phyloP scores from a whole-genome alignment of 495 filamentous ascomycete genomes.

The Aspergillus ostianus region DNA sequence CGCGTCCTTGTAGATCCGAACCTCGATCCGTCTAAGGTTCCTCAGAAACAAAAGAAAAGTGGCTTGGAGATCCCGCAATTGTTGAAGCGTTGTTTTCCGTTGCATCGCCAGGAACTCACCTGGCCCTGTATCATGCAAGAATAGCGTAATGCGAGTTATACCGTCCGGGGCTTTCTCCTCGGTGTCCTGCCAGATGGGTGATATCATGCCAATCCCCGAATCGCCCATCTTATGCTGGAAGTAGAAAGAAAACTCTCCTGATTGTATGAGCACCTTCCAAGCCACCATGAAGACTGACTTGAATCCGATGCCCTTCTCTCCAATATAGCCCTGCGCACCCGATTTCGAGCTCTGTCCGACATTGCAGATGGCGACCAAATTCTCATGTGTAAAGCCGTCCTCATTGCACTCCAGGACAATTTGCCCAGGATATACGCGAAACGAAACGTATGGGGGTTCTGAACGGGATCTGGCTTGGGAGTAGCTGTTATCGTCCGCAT shows the following conservation, averaged over 20 bases:
- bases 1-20: conserved; percentile 25
- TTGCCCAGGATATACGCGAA: conserved; percentile 20
- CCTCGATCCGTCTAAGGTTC: conserved; percentile 30
- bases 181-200: conserved; percentile 35
- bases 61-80: conserved; percentile 32
- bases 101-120: conserved; percentile 12
- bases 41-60: conserved; percentile 39
- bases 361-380: conserved; percentile 37
- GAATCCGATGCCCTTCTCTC: conserved; percentile 53
- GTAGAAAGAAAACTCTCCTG: conserved; percentile 44
- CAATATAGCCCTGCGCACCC: conserved; percentile 39
- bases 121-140: conserved; percentile 23
- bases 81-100: conserved; percentile 21
- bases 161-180: conserved; percentile 6
- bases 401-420: conserved; percentile 43
- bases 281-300: conserved; percentile 53
- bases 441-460: conserved; percentile 22
- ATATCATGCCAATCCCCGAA: conserved; percentile 45
- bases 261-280: conserved; percentile 46
- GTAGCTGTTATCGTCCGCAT: conserved; percentile 45
- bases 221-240: conserved; percentile 35
- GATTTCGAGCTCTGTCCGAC: conserved; percentile 40
- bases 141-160: conserved; percentile 36
- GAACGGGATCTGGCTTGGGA: conserved; percentile 1
- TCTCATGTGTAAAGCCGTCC: conserved; percentile 33